Evolutionary conservation across 306 rosid genomes (phyloP).

Genomic region (Citrullus amarus): DNA sequence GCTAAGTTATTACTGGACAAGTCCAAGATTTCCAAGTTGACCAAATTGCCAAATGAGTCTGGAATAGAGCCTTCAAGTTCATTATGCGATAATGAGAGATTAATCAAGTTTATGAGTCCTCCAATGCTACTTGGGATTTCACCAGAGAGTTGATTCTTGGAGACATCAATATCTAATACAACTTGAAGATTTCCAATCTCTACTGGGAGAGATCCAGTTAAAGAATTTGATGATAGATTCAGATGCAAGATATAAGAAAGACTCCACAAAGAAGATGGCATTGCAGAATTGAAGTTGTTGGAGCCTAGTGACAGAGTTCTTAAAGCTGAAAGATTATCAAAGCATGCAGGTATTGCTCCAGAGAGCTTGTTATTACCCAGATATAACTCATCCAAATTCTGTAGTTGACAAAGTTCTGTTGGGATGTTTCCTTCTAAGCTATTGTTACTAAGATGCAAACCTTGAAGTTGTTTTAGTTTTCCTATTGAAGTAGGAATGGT

Average conservation of each 20-base stretch:
- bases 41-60: constrained; percentile 11
- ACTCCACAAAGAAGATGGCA: constrained; percentile 5
- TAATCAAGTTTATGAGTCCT: constrained; percentile 3
- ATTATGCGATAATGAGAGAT: constrained; percentile 16
- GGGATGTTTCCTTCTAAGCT: constrained; percentile 14
- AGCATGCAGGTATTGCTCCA: not conserved
- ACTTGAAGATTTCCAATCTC: constrained; percentile 18
- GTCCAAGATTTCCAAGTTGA: constrained; percentile 5
- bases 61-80: constrained; percentile 23
- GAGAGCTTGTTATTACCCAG: not conserved
- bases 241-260: not conserved
- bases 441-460: constrained; percentile 10
- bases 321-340: not conserved
- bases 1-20: not conserved
- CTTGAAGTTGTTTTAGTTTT: constrained; percentile 16
- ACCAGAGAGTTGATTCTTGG: constrained; percentile 21
- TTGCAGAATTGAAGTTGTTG: not conserved
- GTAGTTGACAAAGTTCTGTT: not conserved
- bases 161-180: constrained; percentile 12
- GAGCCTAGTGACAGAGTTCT: not conserved
- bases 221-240: constrained; percentile 6
- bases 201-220: constrained; percentile 13
- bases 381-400: not conserved
- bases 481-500: constrained; percentile 15
- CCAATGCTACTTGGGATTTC: constrained; percentile 10